These are phyloP conservation scores for Boletus reticulatus DNA, from an alignment of 768 basidiomycete species.

Conservation along the genomic window DNA sequence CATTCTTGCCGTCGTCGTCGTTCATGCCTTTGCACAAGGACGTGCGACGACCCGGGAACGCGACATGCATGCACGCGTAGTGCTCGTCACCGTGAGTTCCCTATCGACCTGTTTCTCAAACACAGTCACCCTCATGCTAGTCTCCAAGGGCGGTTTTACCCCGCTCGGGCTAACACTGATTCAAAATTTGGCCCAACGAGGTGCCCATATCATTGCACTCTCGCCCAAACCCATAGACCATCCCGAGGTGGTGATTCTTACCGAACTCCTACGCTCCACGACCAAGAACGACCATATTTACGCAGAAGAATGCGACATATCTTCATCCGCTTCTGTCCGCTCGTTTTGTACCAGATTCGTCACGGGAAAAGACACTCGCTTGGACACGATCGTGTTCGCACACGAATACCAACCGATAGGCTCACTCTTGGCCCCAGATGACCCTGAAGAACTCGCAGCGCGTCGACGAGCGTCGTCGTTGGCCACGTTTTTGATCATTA, in stretches of 20 bases:
- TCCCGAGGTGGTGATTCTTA: slow-evolving; percentile 52
- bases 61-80: slow-evolving; percentile 67
- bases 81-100: slow-evolving; percentile 65
- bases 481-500: slow-evolving; percentile 76
- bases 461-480: slow-evolving; percentile 50
- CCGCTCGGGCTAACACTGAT: slow-evolving; percentile 68
- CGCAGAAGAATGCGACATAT: slow-evolving; percentile 75
- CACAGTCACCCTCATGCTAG: not conserved
- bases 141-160: slow-evolving; percentile 66
- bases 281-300: slow-evolving; percentile 76
- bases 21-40: slow-evolving; percentile 66
- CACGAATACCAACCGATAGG: slow-evolving; percentile 77
- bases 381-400: slow-evolving; percentile 78
- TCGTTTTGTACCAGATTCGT: slow-evolving; percentile 69
- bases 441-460: slow-evolving; percentile 30
- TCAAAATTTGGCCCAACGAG: slow-evolving; percentile 64
- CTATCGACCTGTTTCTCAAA: not conserved
- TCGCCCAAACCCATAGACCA: slow-evolving; percentile 53
- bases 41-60: slow-evolving; percentile 69
- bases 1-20: slow-evolving; percentile 43
- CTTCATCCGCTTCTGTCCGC: slow-evolving; percentile 63
- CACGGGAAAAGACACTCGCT: slow-evolving; percentile 57
- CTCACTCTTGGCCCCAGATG: slow-evolving; percentile 35
- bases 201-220: slow-evolving; percentile 79
- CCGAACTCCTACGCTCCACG: slow-evolving; percentile 63